Evolutionary conservation across 805 yeast genomes (phyloP), one percentile per base, ranked within the genome.

Genomic region (Debaryomyces maramus): DNA sequence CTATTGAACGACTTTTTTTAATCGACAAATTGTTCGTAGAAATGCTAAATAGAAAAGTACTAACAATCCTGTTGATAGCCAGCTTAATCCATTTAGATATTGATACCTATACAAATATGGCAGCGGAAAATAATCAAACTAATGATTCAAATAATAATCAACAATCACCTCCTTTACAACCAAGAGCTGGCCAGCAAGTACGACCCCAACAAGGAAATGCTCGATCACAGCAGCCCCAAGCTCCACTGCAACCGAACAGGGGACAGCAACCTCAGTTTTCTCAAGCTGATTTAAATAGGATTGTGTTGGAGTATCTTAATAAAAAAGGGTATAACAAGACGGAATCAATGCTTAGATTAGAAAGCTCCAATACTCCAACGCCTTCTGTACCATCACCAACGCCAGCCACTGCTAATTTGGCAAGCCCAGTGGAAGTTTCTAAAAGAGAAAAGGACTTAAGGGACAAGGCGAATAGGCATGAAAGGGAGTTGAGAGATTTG

Each of bases 271-370:
- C 65, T 2, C 79, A 75, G 47, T 79, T 81, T 44, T 81, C 95
- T 0, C 88, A 87, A 35, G 89, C 91, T 4, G 98, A 93, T 60
- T 73, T 93, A 58, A 91, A 90, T 61, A 72, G 93, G 47, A 88
- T 93, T 56, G 98, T 93, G 23, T 72, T 93, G 53, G 99, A 93
- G 53, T 93, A 91, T 53, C 73, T 93, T 50, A 85, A 83, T 60
- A 91, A 93, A 55, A 89, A 90, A 60, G 99, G 99, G 2, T 93
- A 88, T 56, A 90, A 86, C 51, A 81, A 84, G 50, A 91, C 99
- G 0, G 99, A 93, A 60, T 89, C 96, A 2, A 87, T 90, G 83
- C 73, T 93, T 36, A 78, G 99, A 46, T 80, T 89, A 45, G 99
- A 93, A 60, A 78, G 84, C 47, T 74, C 88, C 0, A 81, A 84